Evolutionary conservation across 495 filamentous ascomycete species (phyloP), one percentile per base, ranked within the genome.

Genomic region (Parachaetomium inaequale): DNA sequence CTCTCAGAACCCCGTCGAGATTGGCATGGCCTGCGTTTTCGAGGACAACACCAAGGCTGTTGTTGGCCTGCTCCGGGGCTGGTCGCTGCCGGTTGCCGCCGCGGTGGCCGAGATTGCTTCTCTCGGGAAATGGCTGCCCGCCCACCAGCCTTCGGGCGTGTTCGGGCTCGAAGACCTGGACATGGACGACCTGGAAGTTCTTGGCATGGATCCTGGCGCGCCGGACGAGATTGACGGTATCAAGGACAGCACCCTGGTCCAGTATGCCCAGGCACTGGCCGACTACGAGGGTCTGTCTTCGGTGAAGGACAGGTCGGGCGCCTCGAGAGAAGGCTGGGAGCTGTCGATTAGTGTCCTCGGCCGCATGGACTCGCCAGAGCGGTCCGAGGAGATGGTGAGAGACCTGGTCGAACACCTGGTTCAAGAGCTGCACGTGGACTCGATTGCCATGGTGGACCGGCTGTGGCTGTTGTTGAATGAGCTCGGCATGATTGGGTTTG

Each of bases 91-190:
- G 2, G 72, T 96, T 10, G 84, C 90, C 15, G 78, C 87, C 29
- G 85, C 89, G 23, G 84, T 93, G n/a, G 87, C 86, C 7, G 92
- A 96, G 71, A 79, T 97, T 47, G 89, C 89, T 7, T 82, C 80
- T 26, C 75, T 87, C 23, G 90, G 84, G 21, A 85, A 85, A 60
- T 97, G 92, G 93, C 79, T 96, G 28, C 80, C 82, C 14, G 74
- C 72, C 19, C 76, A 77, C 64, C 78, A 78, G 53, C 75, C 77
- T 42, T 56, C 64, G 7, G 66, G 63, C 6, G 45, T 51, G 4
- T 70, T 69, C 36, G 70, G 64, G 15, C 67, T 75, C 36, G 71
- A 72, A 36, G 73, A 74, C 52, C 73, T 85, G 40, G 81, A 84
- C 63, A 74, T 79, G 73, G 80, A 85, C 34, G 82, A 85, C 58